phyloP scores from a whole-genome alignment of 169 alveolate species.

The Cryptosporidium baileyi region DNA sequence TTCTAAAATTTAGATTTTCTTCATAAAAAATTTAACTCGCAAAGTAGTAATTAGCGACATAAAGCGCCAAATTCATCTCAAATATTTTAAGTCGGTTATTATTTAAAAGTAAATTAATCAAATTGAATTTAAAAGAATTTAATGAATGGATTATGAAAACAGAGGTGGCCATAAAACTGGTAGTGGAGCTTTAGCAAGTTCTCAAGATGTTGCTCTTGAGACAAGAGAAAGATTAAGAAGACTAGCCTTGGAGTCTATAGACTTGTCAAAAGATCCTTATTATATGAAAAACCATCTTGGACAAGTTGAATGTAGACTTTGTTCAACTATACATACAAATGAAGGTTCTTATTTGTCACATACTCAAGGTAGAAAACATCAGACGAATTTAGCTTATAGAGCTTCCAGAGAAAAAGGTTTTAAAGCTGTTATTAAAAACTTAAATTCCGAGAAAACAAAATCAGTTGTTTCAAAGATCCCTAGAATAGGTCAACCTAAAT shows the following conservation, averaged over 20 bases:
- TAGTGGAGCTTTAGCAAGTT: constrained; percentile 96
- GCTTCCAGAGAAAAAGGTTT: constrained; percentile 92
- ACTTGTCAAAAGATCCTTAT: constrained; percentile 88
- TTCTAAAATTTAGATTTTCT: background rate
- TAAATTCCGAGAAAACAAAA: constrained; percentile 35
- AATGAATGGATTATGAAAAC: constrained; percentile 95
- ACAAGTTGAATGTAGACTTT: constrained; percentile 90
- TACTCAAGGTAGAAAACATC: constrained; percentile 97
- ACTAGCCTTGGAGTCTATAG: constrained; percentile 94
- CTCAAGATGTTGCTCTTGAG: constrained; percentile 92
- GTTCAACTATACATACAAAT: constrained; percentile 97
- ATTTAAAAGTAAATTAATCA: too few relatives aligned
- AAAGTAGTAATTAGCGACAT: too few relatives aligned
- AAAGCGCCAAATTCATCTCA: too few relatives aligned
- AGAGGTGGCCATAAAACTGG: constrained; percentile 98
- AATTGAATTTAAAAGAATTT: too few relatives aligned
- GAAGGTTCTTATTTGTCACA: constrained; percentile 98
- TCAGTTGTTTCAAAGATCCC: constrained; percentile 74
- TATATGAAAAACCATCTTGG: constrained; percentile 88
- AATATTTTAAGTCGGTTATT: too few relatives aligned
- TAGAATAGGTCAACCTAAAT: constrained; percentile 71
- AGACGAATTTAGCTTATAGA: constrained; percentile 94
- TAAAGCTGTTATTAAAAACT: constrained; percentile 75
- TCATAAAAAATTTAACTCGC: background rate
- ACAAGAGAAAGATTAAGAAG: constrained; percentile 94